A percentile compares a stretch with the other conserved stretches of the same genome.
phyloP scores from a whole-genome alignment of 2,329 filamentous ascomycete genomes.

The Colletotrichum ledebouriae region DNA sequence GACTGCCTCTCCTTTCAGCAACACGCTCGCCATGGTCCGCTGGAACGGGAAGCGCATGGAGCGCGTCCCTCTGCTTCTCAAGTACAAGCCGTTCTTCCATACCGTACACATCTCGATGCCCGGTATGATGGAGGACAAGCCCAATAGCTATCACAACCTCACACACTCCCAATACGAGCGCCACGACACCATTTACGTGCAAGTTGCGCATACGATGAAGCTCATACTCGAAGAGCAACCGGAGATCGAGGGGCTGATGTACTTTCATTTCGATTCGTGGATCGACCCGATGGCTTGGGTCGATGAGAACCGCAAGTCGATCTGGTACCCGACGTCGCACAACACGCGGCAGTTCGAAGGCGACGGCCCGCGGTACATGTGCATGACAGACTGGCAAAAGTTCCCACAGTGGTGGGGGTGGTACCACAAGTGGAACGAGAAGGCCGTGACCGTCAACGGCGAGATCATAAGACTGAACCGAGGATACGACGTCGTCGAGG shows the following conservation, averaged over 20 bases:
- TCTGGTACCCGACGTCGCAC: conserved; percentile 46
- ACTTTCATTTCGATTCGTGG: conserved; percentile 52
- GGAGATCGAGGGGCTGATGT: conserved; percentile 48
- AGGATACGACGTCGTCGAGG: conserved; percentile 29
- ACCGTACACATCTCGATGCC: conserved; percentile 48
- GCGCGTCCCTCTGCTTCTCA: conserved; percentile 46
- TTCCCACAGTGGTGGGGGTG: conserved; percentile 45
- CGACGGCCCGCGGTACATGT: conserved; percentile 44
- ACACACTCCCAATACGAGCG: conserved; percentile 47
- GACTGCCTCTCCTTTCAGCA: conserved; percentile 47
- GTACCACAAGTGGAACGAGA: conserved; percentile 37
- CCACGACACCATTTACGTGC: conserved; percentile 44
- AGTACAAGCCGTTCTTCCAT: conserved; percentile 50
- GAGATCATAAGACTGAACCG: conserved; percentile 26
- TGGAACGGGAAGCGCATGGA: conserved; percentile 48
- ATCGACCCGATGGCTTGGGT: conserved; percentile 48
- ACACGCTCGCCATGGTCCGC: conserved; percentile 48
- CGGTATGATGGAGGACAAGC: conserved; percentile 37
- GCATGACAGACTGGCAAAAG: conserved; percentile 44
- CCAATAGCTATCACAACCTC: conserved; percentile 44
- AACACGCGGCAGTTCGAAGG: conserved; percentile 36
- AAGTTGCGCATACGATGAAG: conserved; percentile 49
- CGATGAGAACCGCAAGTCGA: conserved; percentile 46
- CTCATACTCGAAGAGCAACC: conserved; percentile 47
- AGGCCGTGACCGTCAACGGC: conserved; percentile 40